Conservation (phyloP, 305 asterid species). For the Andrographis paniculata region DNA sequence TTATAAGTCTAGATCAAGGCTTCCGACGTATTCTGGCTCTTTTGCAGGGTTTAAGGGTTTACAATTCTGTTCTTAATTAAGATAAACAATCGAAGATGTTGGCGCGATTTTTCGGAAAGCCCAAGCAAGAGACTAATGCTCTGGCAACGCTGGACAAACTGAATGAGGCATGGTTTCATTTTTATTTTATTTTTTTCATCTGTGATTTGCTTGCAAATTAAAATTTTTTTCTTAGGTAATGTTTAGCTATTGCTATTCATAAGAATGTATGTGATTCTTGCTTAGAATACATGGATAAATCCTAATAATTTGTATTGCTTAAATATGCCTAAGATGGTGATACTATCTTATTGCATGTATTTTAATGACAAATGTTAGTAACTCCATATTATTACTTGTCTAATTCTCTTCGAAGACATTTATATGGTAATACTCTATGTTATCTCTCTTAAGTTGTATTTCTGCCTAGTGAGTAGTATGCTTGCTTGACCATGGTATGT, state of each 20-base stretch:
- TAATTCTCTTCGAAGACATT: not conserved
- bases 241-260: too few species aligned
- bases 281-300: not conserved
- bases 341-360: too few species aligned
- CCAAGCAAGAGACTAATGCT: conserved; percentile 59
- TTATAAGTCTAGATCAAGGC: conserved; percentile 18
- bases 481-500: conserved; percentile 21
- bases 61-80: conserved; percentile 1
- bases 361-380: too few species aligned
- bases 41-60: conserved; percentile 25
- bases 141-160: conserved; percentile 62
- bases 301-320: too few species aligned
- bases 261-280: not conserved
- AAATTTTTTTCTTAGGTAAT: not conserved
- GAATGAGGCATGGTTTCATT: conserved; percentile 38
- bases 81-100: conserved; percentile 41
- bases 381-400: conserved; percentile 6
- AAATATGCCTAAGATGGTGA: too few species aligned
- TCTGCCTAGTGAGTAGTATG: too few species aligned
- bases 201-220: conserved; percentile 5
- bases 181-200: conserved; percentile 6
- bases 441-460: too few species aligned
- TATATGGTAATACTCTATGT: too few species aligned
- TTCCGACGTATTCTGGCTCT: conserved; percentile 2
- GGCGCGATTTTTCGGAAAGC: conserved; percentile 56